Evolutionary conservation across 2,329 filamentous ascomycete genomes (phyloP), one percentile per base, ranked within the genome.

Genomic region (Curvularia verruculosa): DNA sequence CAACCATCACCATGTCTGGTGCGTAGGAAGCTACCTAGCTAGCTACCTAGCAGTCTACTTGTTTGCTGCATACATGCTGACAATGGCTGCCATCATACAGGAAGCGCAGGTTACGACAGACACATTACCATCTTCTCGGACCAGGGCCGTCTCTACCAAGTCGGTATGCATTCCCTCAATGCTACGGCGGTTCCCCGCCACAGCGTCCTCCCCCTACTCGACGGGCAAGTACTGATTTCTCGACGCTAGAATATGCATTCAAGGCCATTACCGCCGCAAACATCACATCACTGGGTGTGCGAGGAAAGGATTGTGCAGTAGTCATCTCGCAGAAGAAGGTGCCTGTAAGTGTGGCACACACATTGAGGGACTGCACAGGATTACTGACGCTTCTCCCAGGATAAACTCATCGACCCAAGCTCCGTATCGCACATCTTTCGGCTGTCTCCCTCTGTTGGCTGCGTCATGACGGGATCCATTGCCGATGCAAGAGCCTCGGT

Each of bases 101-200:
- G 72, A 72, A 76, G 72, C 67, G 72, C 73, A 80, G 93, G 92
- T 75, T 98, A 96, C 82, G 95, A 99, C 82, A 88, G 95, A 84
- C 95, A 99, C 82, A 99, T 99, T 75, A 99, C 95, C 77, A 98
- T 99, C 85, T 99, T 99, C 84, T 97, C 95, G 61, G 95, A 99
- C 80, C 93, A 97, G 82, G 95, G 95, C 75, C 89, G 95, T 78
- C 84, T 99, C 78, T 99, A 98, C 80, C 95, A 99, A 97, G 95
- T 99, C 80, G 95, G 95, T 98, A 86, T 75, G 92, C 52, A 60
- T 36, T 54, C 59, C n/a, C 34, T 13, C 34, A 15, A 36, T 18
- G 34, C 34, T 7, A 36, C 28, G 28, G 41, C 59, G 28, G 41
- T 58, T 43, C 44, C 39, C 37, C 36, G 45, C 46, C 43, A 26